Evolutionary conservation across 768 basidiomycete species (phyloP).

Genomic region (Kwoniella shandongensis): DNA sequence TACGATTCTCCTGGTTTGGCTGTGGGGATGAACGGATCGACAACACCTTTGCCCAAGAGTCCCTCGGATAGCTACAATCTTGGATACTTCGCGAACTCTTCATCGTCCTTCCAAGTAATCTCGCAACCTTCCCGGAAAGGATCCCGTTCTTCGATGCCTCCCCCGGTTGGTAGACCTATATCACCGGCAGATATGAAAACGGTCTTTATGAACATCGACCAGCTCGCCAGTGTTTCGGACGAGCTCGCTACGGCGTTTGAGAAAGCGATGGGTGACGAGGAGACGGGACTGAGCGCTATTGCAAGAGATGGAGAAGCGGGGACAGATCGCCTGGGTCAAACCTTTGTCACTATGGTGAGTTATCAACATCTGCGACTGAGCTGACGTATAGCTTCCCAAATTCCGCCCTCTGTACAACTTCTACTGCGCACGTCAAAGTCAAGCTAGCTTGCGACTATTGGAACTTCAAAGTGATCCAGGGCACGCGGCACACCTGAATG

Average conservation of each 20-base stretch:
- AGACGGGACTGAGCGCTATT: conserved; percentile 22
- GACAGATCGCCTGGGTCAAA: conserved; percentile 46
- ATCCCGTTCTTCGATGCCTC: conserved; percentile 6
- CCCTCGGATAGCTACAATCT: conserved; percentile 13
- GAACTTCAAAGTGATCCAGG: conserved; percentile 45
- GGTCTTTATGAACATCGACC: conserved; percentile 53
- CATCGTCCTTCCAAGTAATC: conserved; percentile 12
- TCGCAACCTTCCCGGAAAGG: conserved; percentile 23
- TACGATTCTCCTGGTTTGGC: conserved; percentile 13
- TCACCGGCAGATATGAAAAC: conserved; percentile 43
- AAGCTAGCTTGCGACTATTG: conserved; percentile 45
- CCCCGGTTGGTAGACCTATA: conserved; percentile 39
- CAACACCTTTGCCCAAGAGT: conserved; percentile 22
- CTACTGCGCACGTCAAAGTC: conserved; percentile 52
- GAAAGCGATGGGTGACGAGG: conserved; percentile 39
- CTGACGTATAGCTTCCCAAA: conserved; percentile 37
- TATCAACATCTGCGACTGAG: background rate
- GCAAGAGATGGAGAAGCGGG: conserved; percentile 35
- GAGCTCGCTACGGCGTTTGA: conserved; percentile 51
- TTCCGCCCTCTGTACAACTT: conserved; percentile 47
- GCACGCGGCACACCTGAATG: conserved; percentile 44
- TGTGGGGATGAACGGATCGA: background rate
- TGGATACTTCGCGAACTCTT: conserved; percentile 12
- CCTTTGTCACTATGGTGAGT: conserved; percentile 47
- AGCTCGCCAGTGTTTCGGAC: conserved; percentile 47